Evolutionary conservation across 139 green algal species (phyloP).

Genomic region (Volvox africanus): DNA sequence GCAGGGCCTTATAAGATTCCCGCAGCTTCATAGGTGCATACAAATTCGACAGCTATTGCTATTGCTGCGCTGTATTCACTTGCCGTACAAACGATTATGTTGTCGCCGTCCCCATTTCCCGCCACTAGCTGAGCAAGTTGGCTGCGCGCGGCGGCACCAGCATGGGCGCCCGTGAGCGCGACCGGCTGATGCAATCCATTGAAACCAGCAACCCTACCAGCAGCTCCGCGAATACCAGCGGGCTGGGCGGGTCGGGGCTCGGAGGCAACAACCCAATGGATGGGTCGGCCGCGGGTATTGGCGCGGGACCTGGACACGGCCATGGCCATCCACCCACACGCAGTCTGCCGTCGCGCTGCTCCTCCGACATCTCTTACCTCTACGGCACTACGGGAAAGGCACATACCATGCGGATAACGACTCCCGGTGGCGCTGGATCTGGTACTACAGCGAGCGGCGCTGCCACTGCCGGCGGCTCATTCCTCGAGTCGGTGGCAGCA

Average conservation of each 20-base stretch:
- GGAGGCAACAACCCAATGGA: not conserved
- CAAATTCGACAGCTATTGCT: no score
- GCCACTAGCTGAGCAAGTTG: constrained; percentile 17
- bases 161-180: not conserved
- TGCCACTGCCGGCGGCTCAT: constrained; percentile 11
- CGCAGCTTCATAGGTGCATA: no score
- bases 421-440: not conserved
- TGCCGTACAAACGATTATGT: no score
- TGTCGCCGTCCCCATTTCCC: no score
- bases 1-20: no score
- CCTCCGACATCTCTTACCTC: not conserved
- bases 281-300: not conserved
- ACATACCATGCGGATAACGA: not conserved
- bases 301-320: not conserved
- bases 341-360: not conserved
- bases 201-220: constrained; percentile 5
- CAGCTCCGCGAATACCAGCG: not conserved
- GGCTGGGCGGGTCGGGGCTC: not conserved
- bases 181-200: not conserved
- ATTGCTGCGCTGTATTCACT: not conserved
- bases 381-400: not conserved
- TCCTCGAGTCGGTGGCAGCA: constrained; percentile 22
- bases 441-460: not conserved
- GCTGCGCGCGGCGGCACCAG: not conserved
- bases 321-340: not conserved